Percentiles rank a stretch among this genome's conserved stretches.
Conservation (phyloP, 73 alveolate genomes). For the Tetrahymena elliotti region DNA sequence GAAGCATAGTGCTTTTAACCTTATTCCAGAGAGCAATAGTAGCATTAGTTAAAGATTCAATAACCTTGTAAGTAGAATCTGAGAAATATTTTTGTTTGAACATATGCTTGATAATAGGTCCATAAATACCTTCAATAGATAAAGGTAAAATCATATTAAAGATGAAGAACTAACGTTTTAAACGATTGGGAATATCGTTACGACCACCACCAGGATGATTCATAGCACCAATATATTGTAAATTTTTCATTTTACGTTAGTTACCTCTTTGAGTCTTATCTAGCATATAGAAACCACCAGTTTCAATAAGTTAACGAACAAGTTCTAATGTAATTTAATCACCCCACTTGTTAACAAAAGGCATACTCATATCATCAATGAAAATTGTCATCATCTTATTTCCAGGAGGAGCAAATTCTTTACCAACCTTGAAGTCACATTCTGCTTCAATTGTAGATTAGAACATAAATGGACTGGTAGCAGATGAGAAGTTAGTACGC, state of each 20-base stretch:
- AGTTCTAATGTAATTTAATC: slow-evolving; percentile 98
- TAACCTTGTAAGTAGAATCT: slow-evolving; percentile 82
- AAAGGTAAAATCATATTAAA: slow-evolving; percentile 99
- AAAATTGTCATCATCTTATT: slow-evolving; percentile 97
- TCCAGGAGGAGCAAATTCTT: slow-evolving; percentile 96
- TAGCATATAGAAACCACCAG: slow-evolving; percentile 97
- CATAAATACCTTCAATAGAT: slow-evolving; percentile 99
- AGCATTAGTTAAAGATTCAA: slow-evolving; percentile 88
- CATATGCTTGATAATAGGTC: slow-evolving; percentile 89
- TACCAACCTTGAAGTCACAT: slow-evolving; percentile 96
- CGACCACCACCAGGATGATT: slow-evolving; percentile 99
- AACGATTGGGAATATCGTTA: slow-evolving; percentile 99
- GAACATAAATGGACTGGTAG: slow-evolving; percentile 98
- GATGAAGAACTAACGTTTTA: slow-evolving; percentile 96
- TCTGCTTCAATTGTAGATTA: slow-evolving; percentile 98
- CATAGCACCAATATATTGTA: slow-evolving; percentile 99
- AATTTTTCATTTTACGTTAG: slow-evolving; percentile 91
- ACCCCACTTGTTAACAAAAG: slow-evolving; percentile 95
- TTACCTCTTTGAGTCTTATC: slow-evolving; percentile 99
- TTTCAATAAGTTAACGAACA: slow-evolving; percentile 96
- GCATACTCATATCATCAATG: slow-evolving; percentile 95
- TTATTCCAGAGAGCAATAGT: slow-evolving; percentile 92
- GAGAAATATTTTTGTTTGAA: slow-evolving; percentile 90
- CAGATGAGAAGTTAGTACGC: slow-evolving; percentile 98
- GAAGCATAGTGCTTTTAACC: slow-evolving; percentile 93